These are phyloP conservation scores for Trametes villosa DNA, from an alignment of 768 basidiomycete genomes.

Conservation along the genomic window DNA sequence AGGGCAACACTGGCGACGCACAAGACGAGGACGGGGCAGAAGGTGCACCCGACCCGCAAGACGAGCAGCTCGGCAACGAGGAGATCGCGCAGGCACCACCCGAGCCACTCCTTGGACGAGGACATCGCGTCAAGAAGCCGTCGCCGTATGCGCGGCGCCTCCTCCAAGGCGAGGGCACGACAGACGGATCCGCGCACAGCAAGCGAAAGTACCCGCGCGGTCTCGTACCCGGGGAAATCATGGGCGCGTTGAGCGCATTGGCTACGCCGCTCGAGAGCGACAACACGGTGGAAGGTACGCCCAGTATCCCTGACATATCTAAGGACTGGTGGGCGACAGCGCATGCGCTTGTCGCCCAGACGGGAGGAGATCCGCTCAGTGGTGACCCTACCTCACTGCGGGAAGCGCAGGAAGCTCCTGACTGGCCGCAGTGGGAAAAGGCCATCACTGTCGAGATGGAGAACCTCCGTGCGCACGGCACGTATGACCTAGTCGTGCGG, in stretches of 20 bases:
- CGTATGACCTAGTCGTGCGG: constrained; percentile 7
- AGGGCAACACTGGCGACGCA: too few relatives aligned
- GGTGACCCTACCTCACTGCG: not conserved
- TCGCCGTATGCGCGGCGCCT: not conserved
- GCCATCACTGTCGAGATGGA: constrained; percentile 22
- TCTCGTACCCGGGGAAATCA: too few relatives aligned
- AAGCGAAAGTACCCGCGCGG: not conserved
- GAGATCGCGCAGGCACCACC: not conserved
- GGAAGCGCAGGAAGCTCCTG: constrained; percentile 31
- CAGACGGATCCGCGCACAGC: not conserved
- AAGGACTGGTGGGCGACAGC: too few relatives aligned
- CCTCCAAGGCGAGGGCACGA: not conserved
- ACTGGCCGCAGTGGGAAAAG: too few relatives aligned
- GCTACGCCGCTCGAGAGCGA: too few relatives aligned
- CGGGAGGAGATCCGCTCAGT: not conserved
- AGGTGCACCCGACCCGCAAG: too few relatives aligned
- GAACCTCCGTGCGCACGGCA: not conserved
- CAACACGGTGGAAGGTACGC: too few relatives aligned
- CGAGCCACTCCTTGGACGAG: not conserved
- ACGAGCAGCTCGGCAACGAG: not conserved
- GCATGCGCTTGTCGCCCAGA: not conserved
- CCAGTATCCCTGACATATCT: too few relatives aligned
- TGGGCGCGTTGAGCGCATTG: too few relatives aligned
- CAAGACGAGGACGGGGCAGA: too few relatives aligned
- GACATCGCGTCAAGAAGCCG: constrained; percentile 2